Evolutionary conservation across 2,329 filamentous ascomycete species (phyloP).

Genomic region (Ophiostoma pallidulum): DNA sequence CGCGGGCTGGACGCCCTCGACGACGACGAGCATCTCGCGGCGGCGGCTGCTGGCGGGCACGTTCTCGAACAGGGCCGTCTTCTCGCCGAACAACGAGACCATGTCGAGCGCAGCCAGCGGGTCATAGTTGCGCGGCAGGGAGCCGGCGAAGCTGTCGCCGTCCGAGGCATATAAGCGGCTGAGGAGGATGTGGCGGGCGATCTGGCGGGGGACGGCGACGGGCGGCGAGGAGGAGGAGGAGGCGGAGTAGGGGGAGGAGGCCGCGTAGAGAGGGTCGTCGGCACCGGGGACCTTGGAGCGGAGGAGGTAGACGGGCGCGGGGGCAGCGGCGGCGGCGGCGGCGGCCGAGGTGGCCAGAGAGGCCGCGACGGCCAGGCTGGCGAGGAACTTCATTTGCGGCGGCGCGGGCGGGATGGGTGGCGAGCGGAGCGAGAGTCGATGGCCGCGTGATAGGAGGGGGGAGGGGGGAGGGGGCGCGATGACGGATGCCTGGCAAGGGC

Average conservation of each 20-base stretch:
- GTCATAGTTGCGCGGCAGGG: conserved; percentile 32
- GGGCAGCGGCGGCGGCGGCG: conserved; percentile 29
- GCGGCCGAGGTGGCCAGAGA: conserved; percentile 22
- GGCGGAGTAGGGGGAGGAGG: conserved; percentile 14
- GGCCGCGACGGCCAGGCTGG: conserved; percentile 23
- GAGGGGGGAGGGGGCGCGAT: no score
- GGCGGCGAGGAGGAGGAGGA: conserved; percentile 19
- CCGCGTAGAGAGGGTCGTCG: neutral
- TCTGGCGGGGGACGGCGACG: conserved; percentile 41
- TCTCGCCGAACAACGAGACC: conserved; percentile 52
- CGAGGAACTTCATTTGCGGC: conserved; percentile 27
- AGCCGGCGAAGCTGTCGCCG: conserved; percentile 39
- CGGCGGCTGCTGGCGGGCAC: conserved; percentile 19
- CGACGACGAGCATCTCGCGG: conserved; percentile 49
- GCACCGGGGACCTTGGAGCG: conserved; percentile 25
- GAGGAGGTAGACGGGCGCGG: conserved; percentile 46
- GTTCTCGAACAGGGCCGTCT: conserved; percentile 39
- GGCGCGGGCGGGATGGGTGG: no score
- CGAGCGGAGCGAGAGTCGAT: no score
- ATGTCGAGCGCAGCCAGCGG: conserved; percentile 43
- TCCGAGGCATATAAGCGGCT: conserved; percentile 43
- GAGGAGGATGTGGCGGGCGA: conserved; percentile 49
- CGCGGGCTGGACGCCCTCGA: conserved; percentile 45
- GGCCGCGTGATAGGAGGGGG: no score
- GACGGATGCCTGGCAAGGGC: no score